Conservation (phyloP, 208 protist genomes). For the Wallacemonas sp. region DNA sequence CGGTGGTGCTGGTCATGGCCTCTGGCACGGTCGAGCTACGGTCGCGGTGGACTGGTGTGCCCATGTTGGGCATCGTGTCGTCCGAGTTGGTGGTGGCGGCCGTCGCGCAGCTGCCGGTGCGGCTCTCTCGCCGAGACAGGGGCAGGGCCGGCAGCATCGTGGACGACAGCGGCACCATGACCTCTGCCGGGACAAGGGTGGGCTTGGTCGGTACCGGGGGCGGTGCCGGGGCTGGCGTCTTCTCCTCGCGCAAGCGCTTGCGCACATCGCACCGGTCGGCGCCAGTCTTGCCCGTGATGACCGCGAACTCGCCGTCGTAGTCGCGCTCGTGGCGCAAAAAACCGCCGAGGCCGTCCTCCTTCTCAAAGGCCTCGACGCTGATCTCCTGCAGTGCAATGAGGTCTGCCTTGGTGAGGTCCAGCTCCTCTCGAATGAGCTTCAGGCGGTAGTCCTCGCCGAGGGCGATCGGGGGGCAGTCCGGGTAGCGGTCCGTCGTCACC, state of each 20-base stretch:
- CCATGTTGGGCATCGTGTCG: neutral
- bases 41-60: neutral
- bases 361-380: conserved; percentile 69
- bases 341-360: conserved; percentile 45
- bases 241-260: neutral
- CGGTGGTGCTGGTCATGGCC: neutral
- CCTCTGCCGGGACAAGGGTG: neutral
- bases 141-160: neutral
- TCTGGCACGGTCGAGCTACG: neutral
- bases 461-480: conserved; percentile 52
- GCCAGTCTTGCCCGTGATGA: conserved; percentile 68
- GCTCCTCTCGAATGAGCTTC: conserved; percentile 63
- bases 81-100: neutral
- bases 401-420: conserved; percentile 48
- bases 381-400: conserved; percentile 78
- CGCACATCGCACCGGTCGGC: conserved; percentile 12
- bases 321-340: conserved; percentile 46
- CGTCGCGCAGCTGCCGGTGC: conserved; percentile 4
- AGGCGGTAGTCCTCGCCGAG: conserved; percentile 80
- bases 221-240: too few relatives aligned
- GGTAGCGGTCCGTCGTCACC: conserved; percentile 74
- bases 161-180: neutral
- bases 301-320: conserved; percentile 66
- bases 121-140: conserved; percentile 8
- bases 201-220: neutral